Evolutionary conservation across 345 rosid genomes (phyloP).

Genomic region (Lenwebbia sp.): DNA sequence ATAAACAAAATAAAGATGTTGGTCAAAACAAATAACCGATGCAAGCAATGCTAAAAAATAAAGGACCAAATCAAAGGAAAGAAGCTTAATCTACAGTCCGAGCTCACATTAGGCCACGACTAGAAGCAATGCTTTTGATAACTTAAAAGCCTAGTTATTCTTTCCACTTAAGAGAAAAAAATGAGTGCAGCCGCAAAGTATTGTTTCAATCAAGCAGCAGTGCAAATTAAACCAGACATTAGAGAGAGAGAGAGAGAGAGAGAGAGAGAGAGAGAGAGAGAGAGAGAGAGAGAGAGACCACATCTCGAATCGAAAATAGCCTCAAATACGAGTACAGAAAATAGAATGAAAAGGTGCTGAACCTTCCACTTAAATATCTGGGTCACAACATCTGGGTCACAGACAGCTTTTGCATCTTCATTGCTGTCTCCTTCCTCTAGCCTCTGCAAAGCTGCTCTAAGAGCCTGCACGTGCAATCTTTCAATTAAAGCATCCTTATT

Average conservation of each 20-base stretch:
- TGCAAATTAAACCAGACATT: not conserved
- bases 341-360: not conserved
- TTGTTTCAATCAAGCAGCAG: not conserved
- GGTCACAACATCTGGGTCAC: conserved; percentile 58
- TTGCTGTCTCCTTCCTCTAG: conserved; percentile 50
- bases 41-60: not conserved
- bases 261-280: not conserved
- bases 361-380: conserved; percentile 93
- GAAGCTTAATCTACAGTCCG: not conserved
- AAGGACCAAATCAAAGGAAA: not conserved
- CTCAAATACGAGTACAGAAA: not conserved
- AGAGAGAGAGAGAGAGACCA: not conserved
- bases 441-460: conserved; percentile 63
- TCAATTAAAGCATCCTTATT: not conserved
- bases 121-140: not conserved
- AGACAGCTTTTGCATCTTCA: conserved; percentile 87
- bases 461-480: conserved; percentile 37
- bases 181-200: not conserved
- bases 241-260: not conserved
- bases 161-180: not conserved
- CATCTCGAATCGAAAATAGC: not conserved
- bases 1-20: not conserved
- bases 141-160: not conserved
- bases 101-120: not conserved
- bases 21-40: not conserved